Base-by-base conservation (phyloP, 2,329 filamentous ascomycete genomes). In the Xylaria sp. region DNA sequence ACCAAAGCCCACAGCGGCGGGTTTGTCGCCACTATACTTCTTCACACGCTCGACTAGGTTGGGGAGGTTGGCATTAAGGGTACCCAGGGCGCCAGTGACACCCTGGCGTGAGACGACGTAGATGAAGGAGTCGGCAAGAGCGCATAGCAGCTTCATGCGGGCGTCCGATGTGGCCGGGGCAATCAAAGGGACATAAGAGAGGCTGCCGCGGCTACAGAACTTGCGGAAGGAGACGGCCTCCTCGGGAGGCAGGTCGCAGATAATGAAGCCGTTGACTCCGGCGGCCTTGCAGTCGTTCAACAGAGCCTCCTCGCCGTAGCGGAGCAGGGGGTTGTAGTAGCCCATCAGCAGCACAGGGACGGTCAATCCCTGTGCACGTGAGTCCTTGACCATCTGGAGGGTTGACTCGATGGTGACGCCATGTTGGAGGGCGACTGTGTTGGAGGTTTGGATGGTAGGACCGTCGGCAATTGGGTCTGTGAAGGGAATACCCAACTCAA, bases 101-200 rank as follows among this genome's bases (percentile, higher is more conserved):
- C 96, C 96, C 92, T 97, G 97, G 75, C 95, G 88, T 29, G 95
- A 98, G 65, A 99, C 96, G 70, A 99, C 94, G 80, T 99, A 99
- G 82, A 99, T 97, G 84, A 98, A 99, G 3, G 94, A 98, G 82
- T 98, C 95, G 78, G 96, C 96, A 71, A 99, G 95, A 80, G 93
- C 90, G 88, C 96, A 99, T 13, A 99, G 91, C 48, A 98, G 87
- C 83, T 93, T 95, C 94, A 99, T 97, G 77, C 96, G 92, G 72
- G 89, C 86, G 75, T 98, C 94, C 6, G 94, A 97, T 1, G 96
- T 98, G 12, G 94, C 90, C 6, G 96, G 96, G 0, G 96, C 95
- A 75, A 99, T 98, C 62, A 99, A 86, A n/a, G 96, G 96, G 16
- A 99, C 92, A 79, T 98, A 99, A 5, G 94, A 98, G 40, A 99